Base-by-base conservation (phyloP, 1,284 basidiomycete species). In the Phlebopus sp. region DNA sequence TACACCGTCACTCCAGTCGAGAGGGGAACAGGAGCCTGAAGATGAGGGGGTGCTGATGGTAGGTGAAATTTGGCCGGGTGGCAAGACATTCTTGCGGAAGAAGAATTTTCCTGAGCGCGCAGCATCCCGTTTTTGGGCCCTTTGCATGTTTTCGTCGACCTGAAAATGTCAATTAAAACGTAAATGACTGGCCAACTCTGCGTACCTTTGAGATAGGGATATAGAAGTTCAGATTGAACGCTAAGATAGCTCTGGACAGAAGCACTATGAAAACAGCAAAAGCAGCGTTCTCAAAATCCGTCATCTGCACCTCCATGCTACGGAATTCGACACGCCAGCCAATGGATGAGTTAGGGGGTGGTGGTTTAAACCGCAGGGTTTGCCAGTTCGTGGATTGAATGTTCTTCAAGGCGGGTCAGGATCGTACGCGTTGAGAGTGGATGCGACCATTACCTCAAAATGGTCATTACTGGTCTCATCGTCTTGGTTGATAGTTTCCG, bases 371-470 rank as follows among this genome's bases (percentile, higher is more conserved):
- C 27, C 97, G 84, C 47, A 99, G 78, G 0, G 97, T 98, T 72
- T 99, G 97, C 97, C 97, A 99, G 66, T 99, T 99, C 8, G 97
- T 99, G 5, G 94, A 97, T 81, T 99, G 97, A 30, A 99, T 86
- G 63, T 98, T 99, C 88, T 92, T 54, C 9, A 18, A 39, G 53
- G 9, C 10, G 17, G 18, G 47, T 55, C 51, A 49, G 47, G 13
- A 52, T 37, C 32, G 9, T 11, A 13, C 17, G 49, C 29, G 35
- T 45, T 19, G n/a, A 32, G 27, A 15, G 30, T 15, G 10, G 5
- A 44, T 15, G 8, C 2, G 35, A 3, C 13, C 5, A 63, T 56
- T 53, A 90, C 90, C 77, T 99, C 97, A 60, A 99, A 99, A 67
- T 99, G 97, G 63, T 99, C 97, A 57, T 82, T 93, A 51, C 90